These are phyloP conservation scores for Aspergillus baeticus DNA, from an alignment of 495 filamentous ascomycete species.

Conservation along the genomic window DNA sequence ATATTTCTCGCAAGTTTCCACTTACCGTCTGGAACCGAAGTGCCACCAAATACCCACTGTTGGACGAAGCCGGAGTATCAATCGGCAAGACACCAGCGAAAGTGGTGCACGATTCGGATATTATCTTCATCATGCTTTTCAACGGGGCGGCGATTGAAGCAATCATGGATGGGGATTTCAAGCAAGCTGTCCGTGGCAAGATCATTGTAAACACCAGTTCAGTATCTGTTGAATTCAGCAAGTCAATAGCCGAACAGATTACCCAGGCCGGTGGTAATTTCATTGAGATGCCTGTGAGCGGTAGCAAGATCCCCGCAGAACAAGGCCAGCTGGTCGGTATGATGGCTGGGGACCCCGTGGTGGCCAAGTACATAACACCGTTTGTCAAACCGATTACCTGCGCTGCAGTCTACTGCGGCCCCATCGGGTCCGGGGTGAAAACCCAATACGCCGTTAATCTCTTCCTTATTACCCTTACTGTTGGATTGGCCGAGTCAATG, in stretches of 20 bases:
- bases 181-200: not conserved
- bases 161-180: not conserved
- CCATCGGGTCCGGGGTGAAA: not conserved
- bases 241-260: not conserved
- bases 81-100: not conserved
- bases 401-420: not conserved
- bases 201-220: not conserved
- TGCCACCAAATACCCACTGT: not conserved
- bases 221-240: not conserved
- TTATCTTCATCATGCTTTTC: not conserved
- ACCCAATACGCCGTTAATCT: not conserved
- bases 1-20: not conserved
- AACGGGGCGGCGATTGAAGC: not conserved
- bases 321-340: not conserved
- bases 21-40: not conserved
- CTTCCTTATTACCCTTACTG: not conserved
- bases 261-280: not conserved
- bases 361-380: not conserved
- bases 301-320: not conserved
- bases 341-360: not conserved
- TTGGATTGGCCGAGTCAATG: not conserved
- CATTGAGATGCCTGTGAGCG: not conserved
- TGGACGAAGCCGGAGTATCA: not conserved
- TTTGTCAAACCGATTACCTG: not conserved
- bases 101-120: not conserved